Evolutionary conservation across 768 basidiomycete species (phyloP).

Genomic region (Clathrus columnatus): DNA sequence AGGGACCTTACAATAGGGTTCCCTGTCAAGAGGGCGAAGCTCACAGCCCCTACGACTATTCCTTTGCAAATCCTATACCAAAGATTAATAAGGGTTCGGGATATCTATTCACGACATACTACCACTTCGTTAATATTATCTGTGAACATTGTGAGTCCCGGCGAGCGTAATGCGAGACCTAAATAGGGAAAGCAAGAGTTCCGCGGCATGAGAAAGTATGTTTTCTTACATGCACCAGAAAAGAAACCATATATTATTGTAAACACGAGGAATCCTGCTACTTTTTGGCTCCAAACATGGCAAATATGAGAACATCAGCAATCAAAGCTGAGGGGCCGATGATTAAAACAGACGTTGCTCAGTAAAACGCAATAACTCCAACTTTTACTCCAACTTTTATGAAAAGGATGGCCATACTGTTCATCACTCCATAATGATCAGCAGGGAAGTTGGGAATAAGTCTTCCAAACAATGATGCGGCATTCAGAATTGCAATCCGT

Average conservation of each 20-base stretch:
- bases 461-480: slow-evolving; percentile 43
- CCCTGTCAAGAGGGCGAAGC: slow-evolving; percentile 39
- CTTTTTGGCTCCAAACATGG: slow-evolving; percentile 35
- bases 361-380: too few species aligned
- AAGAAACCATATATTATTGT: slow-evolving; percentile 41
- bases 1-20: slow-evolving; percentile 40
- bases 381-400: too few species aligned
- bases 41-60: slow-evolving; percentile 33
- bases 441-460: slow-evolving; percentile 37
- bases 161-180: background rate
- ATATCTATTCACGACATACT: background rate
- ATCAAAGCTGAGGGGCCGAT: slow-evolving; percentile 27
- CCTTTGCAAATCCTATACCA: slow-evolving; percentile 36
- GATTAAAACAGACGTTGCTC: too few species aligned
- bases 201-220: background rate
- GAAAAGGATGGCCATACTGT: slow-evolving; percentile 29
- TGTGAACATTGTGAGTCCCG: background rate
- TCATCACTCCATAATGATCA: slow-evolving; percentile 35
- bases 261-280: slow-evolving; percentile 31
- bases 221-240: slow-evolving; percentile 38
- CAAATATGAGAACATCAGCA: slow-evolving; percentile 36
- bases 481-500: slow-evolving; percentile 46
- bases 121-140: background rate
- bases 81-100: background rate
- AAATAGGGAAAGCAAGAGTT: background rate